phyloP scores from a whole-genome alignment of 2,329 filamentous ascomycete genomes.

The Clonostachys rosea region DNA sequence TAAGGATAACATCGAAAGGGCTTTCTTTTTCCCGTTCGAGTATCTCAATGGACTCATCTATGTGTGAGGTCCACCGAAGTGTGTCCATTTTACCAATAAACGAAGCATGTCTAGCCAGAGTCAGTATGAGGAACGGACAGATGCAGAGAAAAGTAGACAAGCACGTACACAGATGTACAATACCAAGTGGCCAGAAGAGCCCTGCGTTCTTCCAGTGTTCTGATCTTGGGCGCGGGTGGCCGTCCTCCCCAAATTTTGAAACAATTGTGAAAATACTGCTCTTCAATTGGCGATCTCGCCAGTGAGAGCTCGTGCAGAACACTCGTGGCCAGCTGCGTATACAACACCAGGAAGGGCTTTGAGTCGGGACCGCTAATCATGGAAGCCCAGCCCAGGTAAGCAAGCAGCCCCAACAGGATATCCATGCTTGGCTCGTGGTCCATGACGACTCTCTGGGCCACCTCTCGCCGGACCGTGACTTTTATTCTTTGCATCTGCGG shows the following conservation, averaged over 20 bases:
- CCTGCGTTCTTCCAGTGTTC: slow-evolving; percentile 44
- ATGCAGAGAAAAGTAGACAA: neutral
- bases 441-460: slow-evolving; percentile 40
- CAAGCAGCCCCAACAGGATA: slow-evolving; percentile 44
- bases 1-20: slow-evolving; percentile 42
- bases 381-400: slow-evolving; percentile 38
- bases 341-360: slow-evolving; percentile 38
- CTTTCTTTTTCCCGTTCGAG: slow-evolving; percentile 40
- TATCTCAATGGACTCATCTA: slow-evolving; percentile 50
- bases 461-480: slow-evolving; percentile 32
- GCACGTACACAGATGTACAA: slow-evolving; percentile 24
- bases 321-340: slow-evolving; percentile 33
- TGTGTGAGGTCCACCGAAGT: slow-evolving; percentile 51
- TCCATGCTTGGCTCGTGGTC: slow-evolving; percentile 46
- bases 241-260: slow-evolving; percentile 25
- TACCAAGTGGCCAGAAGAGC: slow-evolving; percentile 42
- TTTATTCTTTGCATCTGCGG: slow-evolving; percentile 30
- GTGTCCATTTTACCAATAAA: slow-evolving; percentile 42
- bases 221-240: slow-evolving; percentile 17
- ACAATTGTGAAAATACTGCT: slow-evolving; percentile 25
- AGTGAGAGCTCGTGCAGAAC: slow-evolving; percentile 41
- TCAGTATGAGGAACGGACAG: neutral
- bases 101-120: slow-evolving; percentile 18
- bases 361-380: slow-evolving; percentile 21
- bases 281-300: slow-evolving; percentile 26